Base-by-base conservation (phyloP, 768 basidiomycete species). In the Russula olivacea region DNA sequence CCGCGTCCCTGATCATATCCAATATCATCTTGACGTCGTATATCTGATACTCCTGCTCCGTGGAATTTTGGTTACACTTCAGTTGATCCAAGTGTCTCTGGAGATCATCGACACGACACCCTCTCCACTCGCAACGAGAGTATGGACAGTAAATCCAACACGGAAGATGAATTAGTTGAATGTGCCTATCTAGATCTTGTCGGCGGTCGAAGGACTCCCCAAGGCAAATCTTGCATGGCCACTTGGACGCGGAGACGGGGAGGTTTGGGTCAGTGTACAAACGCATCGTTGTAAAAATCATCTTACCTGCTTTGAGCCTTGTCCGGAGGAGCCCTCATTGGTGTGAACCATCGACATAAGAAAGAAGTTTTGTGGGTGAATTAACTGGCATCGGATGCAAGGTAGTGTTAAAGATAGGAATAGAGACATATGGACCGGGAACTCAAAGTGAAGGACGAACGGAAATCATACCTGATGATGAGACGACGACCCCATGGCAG, bases 181-280 rank as follows among this genome's bases (percentile, higher is more conserved):
- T 6, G 15, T 61, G 61, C 23, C 50, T 41, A 1, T 57, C 48
- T 3, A 55, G 14, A 0, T 61, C 61, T n/a, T 57, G 61, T 19
- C 1, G 11, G 1, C 55, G 38, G 5, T 0, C 0, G 10, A 10
- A 57, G 1, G 7, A 4, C n/a, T 4, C 4, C 5, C 0, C 15
- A 15, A 6, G 7, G 10, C 55, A 61, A 9, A 32, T 25, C 25
- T 34, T 2, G 21, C 34, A 7, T 28, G 21, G 5, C 4, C 2
- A 32, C 41, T 17, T 57, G 23, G 2, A 1, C 15, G 47, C 3
- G 9, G 34, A 17, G 21, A 15, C n/a, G 21, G 19, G 4, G n/a
- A 21, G n/a, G 10, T 34, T 11, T 40, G 10, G 6, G 17, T 50
- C 48, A 50, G 14, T 58, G 19, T 8, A 19, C 9, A 19, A 11